A percentile compares a stretch with the other conserved stretches of the same genome.
phyloP scores from a whole-genome alignment of 768 basidiomycete species.

The Pisolithus albus region DNA sequence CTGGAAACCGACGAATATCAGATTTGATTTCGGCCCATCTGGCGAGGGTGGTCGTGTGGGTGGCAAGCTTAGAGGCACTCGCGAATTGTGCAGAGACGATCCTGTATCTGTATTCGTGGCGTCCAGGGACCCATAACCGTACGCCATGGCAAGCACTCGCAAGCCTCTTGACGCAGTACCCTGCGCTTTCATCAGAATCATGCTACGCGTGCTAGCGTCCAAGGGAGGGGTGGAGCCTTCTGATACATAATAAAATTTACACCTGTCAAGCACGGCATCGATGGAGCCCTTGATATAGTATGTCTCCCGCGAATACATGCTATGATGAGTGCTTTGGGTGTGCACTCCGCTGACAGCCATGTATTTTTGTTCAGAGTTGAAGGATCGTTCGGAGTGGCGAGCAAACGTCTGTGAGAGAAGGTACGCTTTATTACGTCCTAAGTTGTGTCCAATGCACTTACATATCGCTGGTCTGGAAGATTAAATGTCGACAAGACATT shows the following conservation, averaged over 20 bases:
- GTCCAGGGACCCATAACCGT: constrained; percentile 62
- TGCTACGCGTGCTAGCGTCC: constrained; percentile 58
- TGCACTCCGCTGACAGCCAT: constrained; percentile 86
- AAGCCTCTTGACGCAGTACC: constrained; percentile 69
- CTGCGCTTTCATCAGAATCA: constrained; percentile 67
- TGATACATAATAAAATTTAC: constrained; percentile 84
- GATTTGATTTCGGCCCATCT: constrained; percentile 39
- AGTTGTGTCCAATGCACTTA: constrained; percentile 30
- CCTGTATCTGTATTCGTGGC: constrained; percentile 18
- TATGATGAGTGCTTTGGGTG: constrained; percentile 21
- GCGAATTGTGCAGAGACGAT: constrained; percentile 9
- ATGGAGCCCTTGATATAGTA: constrained; percentile 92
- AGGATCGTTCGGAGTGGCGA: constrained; percentile 74
- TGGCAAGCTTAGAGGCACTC: constrained; percentile 18
- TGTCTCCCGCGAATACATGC: constrained; percentile 51
- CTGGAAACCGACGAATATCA: constrained; percentile 89
- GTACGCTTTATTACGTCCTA: constrained; percentile 3
- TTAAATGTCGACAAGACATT: constrained; percentile 68
- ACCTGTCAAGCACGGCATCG: constrained; percentile 78
- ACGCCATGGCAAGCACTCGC: constrained; percentile 89
- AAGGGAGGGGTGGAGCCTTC: constrained; percentile 83
- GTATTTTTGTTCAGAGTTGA: constrained; percentile 90
- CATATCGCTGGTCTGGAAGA: constrained; percentile 62
- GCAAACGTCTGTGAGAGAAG: constrained; percentile 47
- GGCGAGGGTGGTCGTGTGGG: constrained; percentile 7